Evolutionary conservation across 2,329 filamentous ascomycete genomes (phyloP), one percentile per base, ranked within the genome.

Genomic region (Rutstroemia sydowiana): DNA sequence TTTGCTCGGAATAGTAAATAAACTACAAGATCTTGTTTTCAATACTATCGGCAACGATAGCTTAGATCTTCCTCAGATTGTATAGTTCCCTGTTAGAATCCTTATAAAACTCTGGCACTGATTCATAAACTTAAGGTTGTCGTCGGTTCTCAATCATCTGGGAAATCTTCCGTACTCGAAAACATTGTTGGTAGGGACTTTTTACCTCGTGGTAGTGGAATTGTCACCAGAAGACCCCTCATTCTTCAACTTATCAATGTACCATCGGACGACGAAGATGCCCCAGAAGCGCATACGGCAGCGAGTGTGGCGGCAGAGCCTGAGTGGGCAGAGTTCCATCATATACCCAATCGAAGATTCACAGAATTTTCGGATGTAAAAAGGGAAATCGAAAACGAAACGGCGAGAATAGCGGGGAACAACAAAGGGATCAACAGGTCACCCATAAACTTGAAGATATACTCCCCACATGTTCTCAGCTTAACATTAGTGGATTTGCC

Each of bases 11-110:
- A 95, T 90, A 59, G 93, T 98, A 74, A 98, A 98, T 78, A 95
- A 95, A 77, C 79, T 98, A 66, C 93, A 98, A 73, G 93, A 97
- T 72, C 75, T 98, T 67, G 93, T 98, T 66, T 98, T 98, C 77
- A 98, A 98, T 75, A 98, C 93, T 62, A 98, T 98, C 71, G 93
- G 93, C 72, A 97, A 91, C 75, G 93, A 98, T 71, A 97, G 92
- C 48, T 80, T 98, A 56, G 93, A 98, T 72, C 76, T 98, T 53
- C 93, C 93, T 54, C 93, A 98, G 74, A 98, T 98, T 78, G 93
- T 96, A 84, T 67, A 83, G 40, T 34, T 45, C 42, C 48, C 39
- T 63, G 51, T 65, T 51, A 10, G 48, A 41, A 32, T 18, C 45
- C 32, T 21, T 32, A 8, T n/a, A 32, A n/a, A 37, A 37, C 36